Conservation (phyloP, 805 yeast genomes). For the Yarrowia deformans region DNA sequence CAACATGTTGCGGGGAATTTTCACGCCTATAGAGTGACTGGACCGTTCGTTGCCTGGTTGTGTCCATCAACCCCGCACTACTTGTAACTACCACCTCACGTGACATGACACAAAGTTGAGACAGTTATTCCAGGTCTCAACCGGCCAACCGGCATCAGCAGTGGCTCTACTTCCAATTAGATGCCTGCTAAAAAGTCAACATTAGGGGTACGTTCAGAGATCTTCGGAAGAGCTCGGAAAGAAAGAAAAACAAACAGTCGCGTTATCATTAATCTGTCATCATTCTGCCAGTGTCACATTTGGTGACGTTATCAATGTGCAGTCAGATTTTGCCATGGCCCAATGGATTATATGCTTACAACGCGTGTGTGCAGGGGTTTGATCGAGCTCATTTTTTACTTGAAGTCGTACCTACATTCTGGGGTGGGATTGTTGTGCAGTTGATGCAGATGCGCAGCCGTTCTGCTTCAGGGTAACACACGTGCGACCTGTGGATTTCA, state of each 20-base stretch:
- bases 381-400: no score
- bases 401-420: conserved; percentile 5
- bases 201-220: conserved; percentile 8
- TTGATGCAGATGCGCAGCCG: conserved; percentile 15
- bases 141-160: background rate
- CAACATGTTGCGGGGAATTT: no score
- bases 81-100: background rate
- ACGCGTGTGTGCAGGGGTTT: background rate
- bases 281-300: background rate
- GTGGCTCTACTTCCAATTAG: conserved; percentile 16
- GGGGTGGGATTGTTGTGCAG: background rate
- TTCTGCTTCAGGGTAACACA: conserved; percentile 31
- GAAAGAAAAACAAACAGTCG: background rate
- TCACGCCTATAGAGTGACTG: no score
- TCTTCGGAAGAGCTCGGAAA: conserved; percentile 14
- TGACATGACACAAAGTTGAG: conserved; percentile 10
- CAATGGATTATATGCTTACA: background rate
- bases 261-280: background rate
- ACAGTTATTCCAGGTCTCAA: background rate
- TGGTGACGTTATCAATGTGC: conserved; percentile 8
- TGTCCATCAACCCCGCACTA: no score
- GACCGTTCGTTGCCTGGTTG: no score
- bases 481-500: conserved; percentile 13
- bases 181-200: background rate
- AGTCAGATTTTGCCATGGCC: background rate